Conservation (phyloP, 2,329 filamentous ascomycete species). For the Corinectria fuckeliana region DNA sequence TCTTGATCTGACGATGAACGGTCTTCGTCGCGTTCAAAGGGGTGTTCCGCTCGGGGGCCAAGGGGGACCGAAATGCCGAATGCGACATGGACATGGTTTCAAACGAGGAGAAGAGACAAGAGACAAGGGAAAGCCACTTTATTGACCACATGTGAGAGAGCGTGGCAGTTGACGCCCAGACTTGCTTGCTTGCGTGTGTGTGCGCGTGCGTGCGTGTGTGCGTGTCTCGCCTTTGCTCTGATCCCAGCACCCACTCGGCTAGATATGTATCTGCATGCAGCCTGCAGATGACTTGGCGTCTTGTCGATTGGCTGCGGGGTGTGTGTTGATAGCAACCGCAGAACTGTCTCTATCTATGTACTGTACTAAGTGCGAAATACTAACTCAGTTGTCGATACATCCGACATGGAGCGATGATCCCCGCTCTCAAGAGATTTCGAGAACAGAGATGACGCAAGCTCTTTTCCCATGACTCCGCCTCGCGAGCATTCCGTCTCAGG, state of each 20-base stretch:
- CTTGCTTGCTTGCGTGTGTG: no score
- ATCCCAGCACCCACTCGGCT: no score
- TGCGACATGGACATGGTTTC: background rate
- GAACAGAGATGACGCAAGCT: background rate
- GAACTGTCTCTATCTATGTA: background rate
- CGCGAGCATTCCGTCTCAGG: slow-evolving; percentile 20
- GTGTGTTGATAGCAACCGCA: background rate
- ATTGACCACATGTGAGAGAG: slow-evolving; percentile 1
- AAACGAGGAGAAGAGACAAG: background rate
- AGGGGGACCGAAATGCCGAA: background rate
- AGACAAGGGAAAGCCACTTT: no score
- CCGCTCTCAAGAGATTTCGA: background rate
- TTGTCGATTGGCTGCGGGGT: background rate
- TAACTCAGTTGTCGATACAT: background rate
- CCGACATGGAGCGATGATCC: background rate
- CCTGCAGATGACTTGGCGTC: background rate
- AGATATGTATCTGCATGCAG: no score
- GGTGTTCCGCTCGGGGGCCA: background rate
- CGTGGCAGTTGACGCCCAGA: slow-evolving; percentile 1
- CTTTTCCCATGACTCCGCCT: slow-evolving; percentile 10
- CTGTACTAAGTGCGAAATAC: no score
- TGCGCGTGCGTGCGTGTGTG: no score
- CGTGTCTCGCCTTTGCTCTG: background rate
- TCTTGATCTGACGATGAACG: no score
- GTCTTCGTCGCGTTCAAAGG: background rate